Evolutionary conservation across 805 yeast genomes (phyloP), one percentile per base, ranked within the genome.

Genomic region (Myxozyma neglecta): DNA sequence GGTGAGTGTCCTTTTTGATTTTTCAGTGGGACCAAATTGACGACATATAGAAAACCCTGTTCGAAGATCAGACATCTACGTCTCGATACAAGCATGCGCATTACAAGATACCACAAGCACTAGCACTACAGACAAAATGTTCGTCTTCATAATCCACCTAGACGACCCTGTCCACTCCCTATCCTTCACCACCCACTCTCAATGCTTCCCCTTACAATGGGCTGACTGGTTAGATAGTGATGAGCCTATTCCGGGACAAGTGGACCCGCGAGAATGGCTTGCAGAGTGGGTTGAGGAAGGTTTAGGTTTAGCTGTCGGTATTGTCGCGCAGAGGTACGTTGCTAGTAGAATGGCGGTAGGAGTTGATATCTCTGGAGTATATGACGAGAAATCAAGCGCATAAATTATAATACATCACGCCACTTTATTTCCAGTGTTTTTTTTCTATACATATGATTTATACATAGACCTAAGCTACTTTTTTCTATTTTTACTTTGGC

Each of bases 171-270:
- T 88, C 43, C 93, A 94, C 75, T 82, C 85, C 65, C 84, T 94
- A 65, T 81, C 86, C 7, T 81, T 90, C 49, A 80, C 84, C 35
- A 86, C 90, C 54, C 85, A 87, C 68, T 89, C 98, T 0, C 99
- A 94, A 74, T 85, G 96, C 6, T 88, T 90, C 79, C 98, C 99
- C 10, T 72, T 83, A 50, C 86, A 84, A 71, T 94, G 99, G 99
- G 87, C 91, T 9, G 78, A 83, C n/a, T 94, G 99, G 99, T 80
- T 93, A n/a, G 86, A 83, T 63, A 83, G 70, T 37, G 69, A 65
- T 43, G 63, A 62, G 34, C 55, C 57, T 8, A 61, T 61, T 29
- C 56, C 65, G 2, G 63, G 65, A 9, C 65, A 61, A 45, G 64
- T 62, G 13, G 66, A 48, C 43, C 92, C 93, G n/a, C 78, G 87